Percentiles rank a stretch among this genome's conserved stretches.
Conservation (phyloP, 163 green algal species). For the Chlorella variabilis region DNA sequence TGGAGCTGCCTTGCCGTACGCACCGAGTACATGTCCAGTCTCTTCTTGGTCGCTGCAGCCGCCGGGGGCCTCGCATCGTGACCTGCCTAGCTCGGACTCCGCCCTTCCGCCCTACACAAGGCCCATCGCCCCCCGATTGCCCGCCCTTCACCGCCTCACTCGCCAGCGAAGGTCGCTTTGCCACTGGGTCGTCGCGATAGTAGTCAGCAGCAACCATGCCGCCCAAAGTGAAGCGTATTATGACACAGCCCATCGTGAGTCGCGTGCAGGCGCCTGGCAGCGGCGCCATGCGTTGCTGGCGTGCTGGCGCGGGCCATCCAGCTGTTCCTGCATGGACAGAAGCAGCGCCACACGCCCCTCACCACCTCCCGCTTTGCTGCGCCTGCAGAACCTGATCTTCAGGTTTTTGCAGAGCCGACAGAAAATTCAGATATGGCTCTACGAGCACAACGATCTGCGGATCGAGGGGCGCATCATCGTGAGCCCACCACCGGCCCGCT, state of each 20-base stretch:
- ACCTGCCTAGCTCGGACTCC: background rate
- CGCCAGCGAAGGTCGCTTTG: background rate
- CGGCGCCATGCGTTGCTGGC: background rate
- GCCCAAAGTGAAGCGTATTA: slow-evolving; percentile 77
- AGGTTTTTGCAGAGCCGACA: slow-evolving; percentile 96
- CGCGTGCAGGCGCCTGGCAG: background rate
- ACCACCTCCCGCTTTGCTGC: background rate
- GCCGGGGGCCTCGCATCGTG: background rate
- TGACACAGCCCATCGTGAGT: slow-evolving; percentile 95
- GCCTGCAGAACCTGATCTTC: slow-evolving; percentile 97
- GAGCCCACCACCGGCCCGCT: slow-evolving; percentile 37
- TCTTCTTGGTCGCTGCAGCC: no score
- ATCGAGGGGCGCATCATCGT: slow-evolving; percentile 98
- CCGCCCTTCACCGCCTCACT: background rate
- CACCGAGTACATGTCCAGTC: no score
- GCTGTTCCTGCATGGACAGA: slow-evolving; percentile 56
- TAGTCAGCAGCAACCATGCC: slow-evolving; percentile 42
- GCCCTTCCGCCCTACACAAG: background rate
- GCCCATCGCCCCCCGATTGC: background rate
- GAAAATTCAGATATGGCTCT: slow-evolving; percentile 98
- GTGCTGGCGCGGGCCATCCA: background rate
- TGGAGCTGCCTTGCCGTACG: no score
- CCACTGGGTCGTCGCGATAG: background rate
- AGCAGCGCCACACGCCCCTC: slow-evolving; percentile 89
- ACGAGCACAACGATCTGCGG: slow-evolving; percentile 91